A percentile compares a stretch with the other conserved stretches of the same genome.
phyloP scores from a whole-genome alignment of 2,329 filamentous ascomycete species.

The Fusarium scirpi region DNA sequence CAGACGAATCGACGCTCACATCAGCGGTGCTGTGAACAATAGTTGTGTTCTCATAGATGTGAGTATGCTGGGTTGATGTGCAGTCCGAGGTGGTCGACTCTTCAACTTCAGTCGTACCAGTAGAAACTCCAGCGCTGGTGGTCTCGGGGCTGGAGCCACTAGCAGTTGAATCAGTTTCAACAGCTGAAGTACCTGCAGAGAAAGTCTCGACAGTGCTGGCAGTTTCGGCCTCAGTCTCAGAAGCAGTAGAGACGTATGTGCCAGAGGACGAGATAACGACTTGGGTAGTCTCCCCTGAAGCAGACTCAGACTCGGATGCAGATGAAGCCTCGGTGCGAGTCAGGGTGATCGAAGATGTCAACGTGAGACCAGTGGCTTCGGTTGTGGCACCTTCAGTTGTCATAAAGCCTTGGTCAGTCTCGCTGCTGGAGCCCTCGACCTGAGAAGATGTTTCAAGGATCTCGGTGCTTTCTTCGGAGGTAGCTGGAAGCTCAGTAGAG shows the following conservation, averaged over 20 bases:
- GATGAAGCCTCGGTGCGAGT: constrained; percentile 14
- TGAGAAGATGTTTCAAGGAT: background rate
- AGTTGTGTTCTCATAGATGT: constrained; percentile 35
- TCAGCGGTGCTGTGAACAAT: constrained; percentile 16
- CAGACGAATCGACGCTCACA: constrained; percentile 21
- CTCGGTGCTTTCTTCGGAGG: background rate
- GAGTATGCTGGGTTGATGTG: constrained; percentile 23
- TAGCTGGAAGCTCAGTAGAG: background rate
- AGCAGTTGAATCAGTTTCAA: background rate
- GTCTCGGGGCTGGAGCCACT: constrained; percentile 1
- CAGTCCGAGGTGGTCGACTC: constrained; percentile 24
- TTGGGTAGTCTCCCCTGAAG: constrained; percentile 1
- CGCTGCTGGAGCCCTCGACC: background rate
- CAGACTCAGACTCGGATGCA: background rate
- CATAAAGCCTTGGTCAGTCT: constrained; percentile 12
- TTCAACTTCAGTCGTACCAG: background rate
- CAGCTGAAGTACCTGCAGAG: background rate
- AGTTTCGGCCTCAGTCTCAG: background rate
- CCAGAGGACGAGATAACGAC: constrained; percentile 4
- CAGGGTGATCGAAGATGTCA: constrained; percentile 9
- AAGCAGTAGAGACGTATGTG: background rate
- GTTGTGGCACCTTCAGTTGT: constrained; percentile 4
- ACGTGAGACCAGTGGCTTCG: background rate
- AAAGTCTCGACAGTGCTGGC: background rate
- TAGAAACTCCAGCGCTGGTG: background rate